Percentiles rank a stretch among this genome's conserved stretches.
Evolutionary conservation across 352 stramenopile genomes (phyloP).

Genomic region (Pseudoperonospora humuli): DNA sequence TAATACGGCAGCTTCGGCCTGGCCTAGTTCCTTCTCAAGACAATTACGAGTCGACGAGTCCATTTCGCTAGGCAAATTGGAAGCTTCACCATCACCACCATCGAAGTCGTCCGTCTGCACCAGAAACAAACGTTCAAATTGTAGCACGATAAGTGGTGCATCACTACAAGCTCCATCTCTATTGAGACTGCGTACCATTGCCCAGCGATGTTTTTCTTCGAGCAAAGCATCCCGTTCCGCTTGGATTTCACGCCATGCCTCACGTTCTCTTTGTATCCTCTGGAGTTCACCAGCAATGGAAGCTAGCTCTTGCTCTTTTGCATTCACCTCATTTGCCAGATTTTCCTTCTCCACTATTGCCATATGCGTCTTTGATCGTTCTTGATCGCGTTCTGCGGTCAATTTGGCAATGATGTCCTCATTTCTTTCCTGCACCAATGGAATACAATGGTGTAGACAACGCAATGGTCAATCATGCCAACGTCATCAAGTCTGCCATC

Average conservation of each 20-base stretch:
- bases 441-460: background rate
- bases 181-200: constrained; percentile 37
- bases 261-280: constrained; percentile 66
- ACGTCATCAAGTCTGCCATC: background rate
- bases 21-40: constrained; percentile 63
- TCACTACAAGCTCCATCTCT: background rate
- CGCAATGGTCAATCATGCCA: background rate
- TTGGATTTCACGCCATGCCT: constrained; percentile 71
- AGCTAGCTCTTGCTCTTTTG: constrained; percentile 45
- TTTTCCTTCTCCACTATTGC: constrained; percentile 65
- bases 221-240: constrained; percentile 66
- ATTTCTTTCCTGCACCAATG: constrained; percentile 42
- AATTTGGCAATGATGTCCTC: constrained; percentile 63
- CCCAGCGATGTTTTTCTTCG: constrained; percentile 82
- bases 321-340: constrained; percentile 27
- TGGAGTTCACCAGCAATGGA: constrained; percentile 47
- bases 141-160: constrained; percentile 1
- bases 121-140: background rate
- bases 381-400: constrained; percentile 74
- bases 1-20: constrained; percentile 60
- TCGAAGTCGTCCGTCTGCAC: constrained; percentile 59
- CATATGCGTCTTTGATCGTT: constrained; percentile 56
- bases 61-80: constrained; percentile 29
- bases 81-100: constrained; percentile 25
- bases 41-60: constrained; percentile 35